Conservation (phyloP, 78 protist species). For the Neovahlkampfia damariscottae region DNA sequence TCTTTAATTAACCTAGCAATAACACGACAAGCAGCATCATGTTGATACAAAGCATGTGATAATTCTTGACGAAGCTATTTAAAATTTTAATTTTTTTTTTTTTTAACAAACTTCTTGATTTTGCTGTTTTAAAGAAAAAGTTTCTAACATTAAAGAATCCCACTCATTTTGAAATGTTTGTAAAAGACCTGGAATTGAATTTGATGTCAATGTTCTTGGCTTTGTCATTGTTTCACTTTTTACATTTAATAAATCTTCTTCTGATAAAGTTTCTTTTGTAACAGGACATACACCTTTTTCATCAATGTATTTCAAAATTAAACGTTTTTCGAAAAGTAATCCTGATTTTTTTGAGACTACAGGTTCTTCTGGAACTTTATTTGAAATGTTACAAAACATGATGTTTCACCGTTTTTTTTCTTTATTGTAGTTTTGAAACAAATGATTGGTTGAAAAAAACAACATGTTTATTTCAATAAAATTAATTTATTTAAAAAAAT, state of each 20-base stretch:
- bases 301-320: slow-evolving; percentile 65
- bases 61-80: slow-evolving; percentile 73
- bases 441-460: too few species aligned
- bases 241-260: slow-evolving; percentile 60
- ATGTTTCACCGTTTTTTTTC: too few species aligned
- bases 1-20: slow-evolving; percentile 88
- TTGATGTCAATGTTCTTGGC: neutral
- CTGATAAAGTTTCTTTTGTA: slow-evolving; percentile 48
- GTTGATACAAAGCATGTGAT: slow-evolving; percentile 87
- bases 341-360: slow-evolving; percentile 72
- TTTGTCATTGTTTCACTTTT: neutral
- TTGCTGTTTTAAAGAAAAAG: slow-evolving; percentile 68
- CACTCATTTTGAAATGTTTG: slow-evolving; percentile 85
- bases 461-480: too few species aligned
- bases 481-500: too few species aligned
- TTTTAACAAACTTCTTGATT: too few species aligned
- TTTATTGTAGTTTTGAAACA: too few species aligned
- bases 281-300: slow-evolving; percentile 69
- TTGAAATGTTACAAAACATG: slow-evolving; percentile 56
- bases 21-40: slow-evolving; percentile 97
- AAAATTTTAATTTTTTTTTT: too few species aligned
- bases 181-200: slow-evolving; percentile 68
- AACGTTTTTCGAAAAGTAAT: slow-evolving; percentile 66
- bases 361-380: slow-evolving; percentile 61
- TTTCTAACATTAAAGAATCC: slow-evolving; percentile 90